phyloP scores from a whole-genome alignment of 495 filamentous ascomycete species.

The Pseudomonodictys pantanalensis region DNA sequence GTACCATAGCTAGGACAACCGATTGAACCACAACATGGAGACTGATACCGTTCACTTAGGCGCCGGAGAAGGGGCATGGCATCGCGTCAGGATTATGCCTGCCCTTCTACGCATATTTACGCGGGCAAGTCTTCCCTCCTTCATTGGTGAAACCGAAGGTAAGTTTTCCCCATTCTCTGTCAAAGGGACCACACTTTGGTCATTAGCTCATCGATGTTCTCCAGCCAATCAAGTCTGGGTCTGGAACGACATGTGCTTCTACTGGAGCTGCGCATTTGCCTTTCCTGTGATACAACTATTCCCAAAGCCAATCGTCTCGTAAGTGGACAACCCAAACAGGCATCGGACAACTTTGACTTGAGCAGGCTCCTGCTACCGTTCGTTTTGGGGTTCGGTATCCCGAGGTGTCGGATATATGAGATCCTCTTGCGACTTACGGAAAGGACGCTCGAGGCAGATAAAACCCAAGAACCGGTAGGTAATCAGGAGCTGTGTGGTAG shows the following conservation, averaged over 20 bases:
- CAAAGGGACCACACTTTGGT: too few relatives aligned
- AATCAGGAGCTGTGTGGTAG: too few relatives aligned
- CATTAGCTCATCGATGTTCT: too few relatives aligned
- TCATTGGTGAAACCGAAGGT: background rate
- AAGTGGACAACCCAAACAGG: background rate
- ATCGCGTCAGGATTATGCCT: background rate
- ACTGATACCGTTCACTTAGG: too few relatives aligned
- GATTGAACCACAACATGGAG: too few relatives aligned
- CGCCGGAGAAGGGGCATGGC: background rate
- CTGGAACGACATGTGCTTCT: background rate
- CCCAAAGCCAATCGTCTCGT: background rate
- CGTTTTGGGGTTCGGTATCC: background rate
- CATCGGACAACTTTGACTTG: background rate
- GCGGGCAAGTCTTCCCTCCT: background rate
- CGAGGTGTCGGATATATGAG: background rate
- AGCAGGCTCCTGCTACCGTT: background rate
- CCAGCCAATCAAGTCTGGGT: background rate
- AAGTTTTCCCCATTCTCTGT: background rate
- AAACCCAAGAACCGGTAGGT: background rate
- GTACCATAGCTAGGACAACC: background rate
- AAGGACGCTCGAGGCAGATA: background rate
- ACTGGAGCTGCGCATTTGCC: background rate
- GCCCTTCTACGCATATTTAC: background rate
- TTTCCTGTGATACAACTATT: background rate
- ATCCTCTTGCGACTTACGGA: background rate